Conservation (phyloP, 176 grass and related monocot genomes). For the Poa annua region DNA sequence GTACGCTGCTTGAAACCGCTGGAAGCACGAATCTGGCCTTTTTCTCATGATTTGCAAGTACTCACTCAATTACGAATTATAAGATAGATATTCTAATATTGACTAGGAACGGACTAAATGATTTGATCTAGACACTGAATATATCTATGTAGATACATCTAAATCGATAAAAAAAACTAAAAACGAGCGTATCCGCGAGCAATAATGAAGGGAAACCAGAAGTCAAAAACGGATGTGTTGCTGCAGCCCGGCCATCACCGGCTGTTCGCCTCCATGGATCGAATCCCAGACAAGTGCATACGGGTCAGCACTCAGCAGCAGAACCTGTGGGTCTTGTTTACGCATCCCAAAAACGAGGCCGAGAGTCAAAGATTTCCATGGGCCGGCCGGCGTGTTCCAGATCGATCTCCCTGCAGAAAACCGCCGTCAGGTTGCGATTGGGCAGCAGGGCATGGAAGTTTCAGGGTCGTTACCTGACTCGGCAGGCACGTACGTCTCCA, state of each 20-base stretch:
- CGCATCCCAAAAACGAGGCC: background rate
- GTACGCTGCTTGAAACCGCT: no score
- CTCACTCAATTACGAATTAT: no score
- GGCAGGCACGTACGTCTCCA: background rate
- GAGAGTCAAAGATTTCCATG: slow-evolving; percentile 46
- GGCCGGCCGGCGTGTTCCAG: background rate
- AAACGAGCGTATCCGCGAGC: background rate
- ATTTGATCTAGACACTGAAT: no score
- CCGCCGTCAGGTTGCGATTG: background rate
- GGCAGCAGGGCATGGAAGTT: slow-evolving; percentile 50
- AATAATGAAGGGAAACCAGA: background rate
- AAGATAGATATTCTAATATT: no score
- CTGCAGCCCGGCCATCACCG: background rate
- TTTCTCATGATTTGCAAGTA: no score
- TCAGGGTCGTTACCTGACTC: slow-evolving; percentile 40
- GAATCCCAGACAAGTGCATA: background rate
- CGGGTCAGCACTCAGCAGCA: background rate
- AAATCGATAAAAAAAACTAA: no score
- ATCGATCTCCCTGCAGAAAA: slow-evolving; percentile 32
- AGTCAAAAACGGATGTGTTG: background rate
- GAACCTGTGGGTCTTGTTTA: slow-evolving; percentile 2
- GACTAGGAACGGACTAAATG: no score
- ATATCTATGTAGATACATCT: no score
- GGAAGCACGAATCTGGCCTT: no score
- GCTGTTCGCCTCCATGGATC: background rate